Evolutionary conservation across 441 rosid genomes (phyloP).

Genomic region (Breynia disticha): DNA sequence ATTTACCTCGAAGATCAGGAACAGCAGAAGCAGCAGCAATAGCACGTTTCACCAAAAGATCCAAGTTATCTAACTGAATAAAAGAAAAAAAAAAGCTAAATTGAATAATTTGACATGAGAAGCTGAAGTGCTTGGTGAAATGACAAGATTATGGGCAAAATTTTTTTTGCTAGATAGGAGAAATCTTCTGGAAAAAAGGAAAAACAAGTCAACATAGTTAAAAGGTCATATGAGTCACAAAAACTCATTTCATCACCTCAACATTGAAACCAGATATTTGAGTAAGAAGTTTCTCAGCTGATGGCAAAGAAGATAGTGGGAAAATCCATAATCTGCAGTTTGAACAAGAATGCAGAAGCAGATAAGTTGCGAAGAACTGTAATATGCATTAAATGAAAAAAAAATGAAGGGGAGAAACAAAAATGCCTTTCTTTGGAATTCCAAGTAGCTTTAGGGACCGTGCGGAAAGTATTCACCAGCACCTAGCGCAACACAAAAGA

Average conservation of each 20-base stretch:
- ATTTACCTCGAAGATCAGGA: conserved; percentile 75
- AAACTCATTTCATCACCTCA: conserved; percentile 38
- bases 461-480: conserved; percentile 61
- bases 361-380: conserved; percentile 9
- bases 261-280: conserved; percentile 41
- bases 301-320: conserved; percentile 59
- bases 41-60: conserved; percentile 76
- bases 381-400: not conserved
- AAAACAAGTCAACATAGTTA: too few species aligned
- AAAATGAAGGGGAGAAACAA: not conserved
- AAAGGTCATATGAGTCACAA: not conserved
- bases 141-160: too few species aligned
- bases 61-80: conserved; percentile 65
- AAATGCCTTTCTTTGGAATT: conserved; percentile 83
- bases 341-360: conserved; percentile 19
- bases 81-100: conserved; percentile 3
- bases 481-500: conserved; percentile 28
- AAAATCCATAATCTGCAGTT: conserved; percentile 70
- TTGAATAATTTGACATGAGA: too few species aligned
- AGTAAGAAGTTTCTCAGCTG: conserved; percentile 46
- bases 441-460: conserved; percentile 84
- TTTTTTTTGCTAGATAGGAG: not conserved
- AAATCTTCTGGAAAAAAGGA: not conserved
- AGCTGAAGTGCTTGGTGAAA: too few species aligned
- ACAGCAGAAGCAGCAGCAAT: conserved; percentile 53